Conservation (phyloP, 2,329 filamentous ascomycete species). For the Thielaviopsis musarum region DNA sequence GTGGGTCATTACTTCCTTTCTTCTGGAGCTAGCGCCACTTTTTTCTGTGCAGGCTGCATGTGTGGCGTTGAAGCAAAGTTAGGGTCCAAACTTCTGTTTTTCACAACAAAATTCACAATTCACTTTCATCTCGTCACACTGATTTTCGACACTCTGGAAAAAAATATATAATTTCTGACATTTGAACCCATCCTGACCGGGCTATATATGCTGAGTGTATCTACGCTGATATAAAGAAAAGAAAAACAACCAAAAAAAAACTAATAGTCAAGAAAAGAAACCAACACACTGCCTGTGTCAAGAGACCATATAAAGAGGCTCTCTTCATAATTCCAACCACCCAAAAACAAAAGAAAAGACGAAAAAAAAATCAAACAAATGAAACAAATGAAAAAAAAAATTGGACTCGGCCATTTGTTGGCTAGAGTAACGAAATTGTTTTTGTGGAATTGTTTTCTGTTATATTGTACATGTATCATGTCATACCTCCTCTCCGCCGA, state of each 20-base stretch:
- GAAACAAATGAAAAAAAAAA: conserved; percentile 1
- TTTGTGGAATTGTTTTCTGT: not conserved
- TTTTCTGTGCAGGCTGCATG: not conserved
- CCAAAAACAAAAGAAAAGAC: conserved; percentile 1
- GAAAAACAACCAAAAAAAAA: conserved; percentile 1
- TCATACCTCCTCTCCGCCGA: not conserved
- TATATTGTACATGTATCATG: not conserved
- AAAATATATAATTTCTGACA: not conserved
- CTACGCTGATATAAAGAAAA: not conserved
- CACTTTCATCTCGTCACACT: no score
- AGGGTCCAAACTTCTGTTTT: no score
- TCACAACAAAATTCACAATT: no score
- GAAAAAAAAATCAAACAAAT: not conserved
- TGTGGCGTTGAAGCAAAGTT: not conserved
- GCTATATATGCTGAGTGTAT: not conserved
- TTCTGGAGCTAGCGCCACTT: not conserved
- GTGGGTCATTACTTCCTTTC: not conserved
- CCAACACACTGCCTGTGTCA: not conserved
- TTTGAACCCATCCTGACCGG: not conserved
- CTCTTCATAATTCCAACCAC: not conserved
- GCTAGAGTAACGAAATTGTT: not conserved
- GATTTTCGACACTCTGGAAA: not conserved
- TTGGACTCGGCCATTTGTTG: not conserved
- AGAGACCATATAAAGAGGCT: not conserved
- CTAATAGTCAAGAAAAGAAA: conserved; percentile 1